These are phyloP conservation scores for Penicillium glabrum DNA, from an alignment of 2,329 filamentous ascomycete species.

Conservation along the genomic window DNA sequence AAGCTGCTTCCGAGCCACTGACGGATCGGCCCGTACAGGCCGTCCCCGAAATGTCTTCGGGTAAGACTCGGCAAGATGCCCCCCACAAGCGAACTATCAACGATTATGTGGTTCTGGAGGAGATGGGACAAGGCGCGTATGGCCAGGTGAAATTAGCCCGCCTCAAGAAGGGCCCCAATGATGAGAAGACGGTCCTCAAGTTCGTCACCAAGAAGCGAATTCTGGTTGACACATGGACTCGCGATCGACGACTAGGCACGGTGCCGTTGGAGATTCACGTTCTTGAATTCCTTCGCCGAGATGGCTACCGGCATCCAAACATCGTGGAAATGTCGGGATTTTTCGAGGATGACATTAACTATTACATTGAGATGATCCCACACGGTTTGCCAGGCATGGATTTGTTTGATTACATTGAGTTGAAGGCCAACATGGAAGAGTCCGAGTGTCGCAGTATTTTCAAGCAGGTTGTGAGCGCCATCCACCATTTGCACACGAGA, in stretches of 20 bases:
- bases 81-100: conserved; percentile 76
- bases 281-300: conserved; percentile 83
- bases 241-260: conserved; percentile 87
- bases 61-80: conserved; percentile 29
- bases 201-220: conserved; percentile 97
- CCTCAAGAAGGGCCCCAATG: conserved; percentile 69
- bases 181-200: conserved; percentile 87
- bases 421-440: conserved; percentile 95
- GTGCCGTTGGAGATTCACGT: conserved; percentile 97
- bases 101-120: conserved; percentile 89
- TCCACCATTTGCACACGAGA: conserved; percentile 88
- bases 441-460: conserved; percentile 93
- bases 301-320: conserved; percentile 63
- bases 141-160: conserved; percentile 94
- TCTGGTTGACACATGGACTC: conserved; percentile 96
- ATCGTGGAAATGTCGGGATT: conserved; percentile 70
- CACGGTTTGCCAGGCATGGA: conserved; percentile 97
- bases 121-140: conserved; percentile 98
- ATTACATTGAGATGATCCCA: conserved; percentile 96
- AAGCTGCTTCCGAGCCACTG: conserved; percentile 48
- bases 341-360: conserved; percentile 70
- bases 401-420: conserved; percentile 96
- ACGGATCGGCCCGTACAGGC: conserved; percentile 42
- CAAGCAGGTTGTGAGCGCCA: conserved; percentile 82
- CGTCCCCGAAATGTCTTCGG: conserved; percentile 28